Evolutionary conservation across 768 basidiomycete species (phyloP), one percentile per base, ranked within the genome.

Genomic region (Boletus barrowsii): DNA sequence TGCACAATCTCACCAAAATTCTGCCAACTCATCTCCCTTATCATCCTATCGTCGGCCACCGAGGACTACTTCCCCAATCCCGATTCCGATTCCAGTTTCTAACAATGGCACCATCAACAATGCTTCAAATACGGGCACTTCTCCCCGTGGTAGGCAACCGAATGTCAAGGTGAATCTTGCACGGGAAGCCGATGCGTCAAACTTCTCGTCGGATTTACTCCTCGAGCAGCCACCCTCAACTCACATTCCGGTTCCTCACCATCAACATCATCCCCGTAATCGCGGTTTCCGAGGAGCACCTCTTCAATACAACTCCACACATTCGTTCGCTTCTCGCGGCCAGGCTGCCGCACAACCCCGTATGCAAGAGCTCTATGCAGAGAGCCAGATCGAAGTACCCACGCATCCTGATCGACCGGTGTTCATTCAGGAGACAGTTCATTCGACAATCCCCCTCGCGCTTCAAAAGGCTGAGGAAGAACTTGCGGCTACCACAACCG

Each of bases 361-460:
- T 50, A 75, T 80, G 33, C 81, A 80, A 61, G 77, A 80, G 30
- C 58, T 78, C 18, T 80, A 79, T 63, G 72, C 70, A 32, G 65
- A 55, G 49, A 72, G 71, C 48, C 70, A 71, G 53, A 42, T 69
- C 20, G 69, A 72, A 43, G 54, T 57, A 53, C 65, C 72, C 43
- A 56, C 64, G 1, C 69, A 65, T 1, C 55, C 67, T 9, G 61
- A 68, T 59, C 72, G 64, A 37, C 65, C 62, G 49, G 69, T 65
- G 22, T 86, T 83, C 60, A 63, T 81, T 6, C 79, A 71, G 6
- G 85, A 88, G 67, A 77, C 80, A 17, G 83, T 88, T 29, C 72
- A 75, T 46, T 86, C 84, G 13, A 81, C 81, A 13, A 83, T 88
- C 51, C 87, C 87, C 0, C 71, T 82, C 17, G 78, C 79, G 0